Evolutionary conservation across 2,329 filamentous ascomycete species (phyloP).

Genomic region (Fusarium lyarnte): DNA sequence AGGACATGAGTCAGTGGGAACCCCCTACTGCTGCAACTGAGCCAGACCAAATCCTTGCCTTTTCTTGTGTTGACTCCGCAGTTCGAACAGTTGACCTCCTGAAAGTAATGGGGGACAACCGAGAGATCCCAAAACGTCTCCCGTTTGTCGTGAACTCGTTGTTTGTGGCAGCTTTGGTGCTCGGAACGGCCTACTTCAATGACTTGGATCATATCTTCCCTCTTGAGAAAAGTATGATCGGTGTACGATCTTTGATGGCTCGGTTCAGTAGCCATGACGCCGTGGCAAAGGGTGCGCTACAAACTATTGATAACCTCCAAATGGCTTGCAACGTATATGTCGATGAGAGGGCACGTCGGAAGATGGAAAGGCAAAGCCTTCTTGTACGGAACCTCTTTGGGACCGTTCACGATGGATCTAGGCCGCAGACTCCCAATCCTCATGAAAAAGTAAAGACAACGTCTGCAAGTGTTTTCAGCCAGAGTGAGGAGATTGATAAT

Average conservation of each 20-base stretch:
- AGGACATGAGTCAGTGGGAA: neutral
- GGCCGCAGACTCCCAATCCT: neutral
- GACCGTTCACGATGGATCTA: neutral
- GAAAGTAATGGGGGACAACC: neutral
- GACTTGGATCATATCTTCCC: neutral
- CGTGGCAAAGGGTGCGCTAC: neutral
- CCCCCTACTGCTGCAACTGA: neutral
- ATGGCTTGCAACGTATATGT: neutral
- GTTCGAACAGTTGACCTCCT: neutral
- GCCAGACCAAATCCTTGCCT: neutral
- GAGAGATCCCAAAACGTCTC: neutral
- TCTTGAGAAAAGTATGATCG: neutral
- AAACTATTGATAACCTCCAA: neutral
- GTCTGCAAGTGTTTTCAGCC: fast-evolving
- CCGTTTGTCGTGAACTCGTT: neutral
- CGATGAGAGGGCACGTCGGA: neutral
- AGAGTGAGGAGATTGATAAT: neutral
- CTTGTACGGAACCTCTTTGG: neutral
- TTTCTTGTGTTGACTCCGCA: neutral
- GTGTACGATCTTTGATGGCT: neutral
- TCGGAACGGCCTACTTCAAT: neutral
- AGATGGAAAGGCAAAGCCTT: neutral
- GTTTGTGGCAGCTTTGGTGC: neutral
- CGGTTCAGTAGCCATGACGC: neutral
- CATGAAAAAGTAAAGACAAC: neutral